Base-by-base conservation (phyloP, 306 rosid genomes). In the Glycyrrhiza uralensis region DNA sequence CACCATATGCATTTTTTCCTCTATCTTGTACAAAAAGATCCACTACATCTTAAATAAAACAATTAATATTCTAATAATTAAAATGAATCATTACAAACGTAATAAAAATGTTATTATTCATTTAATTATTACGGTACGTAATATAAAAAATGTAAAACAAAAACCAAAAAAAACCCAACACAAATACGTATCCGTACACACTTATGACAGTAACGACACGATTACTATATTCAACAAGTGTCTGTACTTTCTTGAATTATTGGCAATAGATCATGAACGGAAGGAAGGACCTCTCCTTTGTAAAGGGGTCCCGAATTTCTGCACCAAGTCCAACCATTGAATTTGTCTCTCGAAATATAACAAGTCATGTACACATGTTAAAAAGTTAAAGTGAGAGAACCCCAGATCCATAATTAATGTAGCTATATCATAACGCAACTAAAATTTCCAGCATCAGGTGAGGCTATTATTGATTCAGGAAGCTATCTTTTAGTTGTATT, bases 261-360 rank as follows among this genome's bases (percentile, higher is more conserved):
- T 24, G 65, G 54, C 75, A 69, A 17, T 22, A 20, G 68, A 6
- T 38, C 17, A 9, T 24, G 65, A 24, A 38, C 28, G 11, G 7
- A 24, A 19, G 47, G 13, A n/a, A n/a, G n/a, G n/a, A n/a, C n/a
- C n/a, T n/a, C n/a, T n/a, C n/a, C n/a, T n/a, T n/a, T n/a, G n/a
- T n/a, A n/a, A n/a, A n/a, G n/a, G 39, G 60, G 46, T 32, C 41
- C 58, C 12, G 6, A 46, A 29, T n/a, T n/a, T n/a, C n/a, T 23
- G 57, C 45, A 45, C 19, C 10, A 66, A 6, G 72, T 30, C 72
- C 72, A 58, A 66, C 72, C 17, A 7, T 69, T 36, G 36, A 33
- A 13, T 36, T 52, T 69, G 15, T 20, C 36, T 17, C 29, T 15
- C 4, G 6, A 35, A n/a, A n/a, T 35, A 69, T 35, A 69, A 33